Percentiles rank a stretch among this genome's conserved stretches.
Conservation (phyloP, 2,329 filamentous ascomycete species). For the Colletotrichum cereale region DNA sequence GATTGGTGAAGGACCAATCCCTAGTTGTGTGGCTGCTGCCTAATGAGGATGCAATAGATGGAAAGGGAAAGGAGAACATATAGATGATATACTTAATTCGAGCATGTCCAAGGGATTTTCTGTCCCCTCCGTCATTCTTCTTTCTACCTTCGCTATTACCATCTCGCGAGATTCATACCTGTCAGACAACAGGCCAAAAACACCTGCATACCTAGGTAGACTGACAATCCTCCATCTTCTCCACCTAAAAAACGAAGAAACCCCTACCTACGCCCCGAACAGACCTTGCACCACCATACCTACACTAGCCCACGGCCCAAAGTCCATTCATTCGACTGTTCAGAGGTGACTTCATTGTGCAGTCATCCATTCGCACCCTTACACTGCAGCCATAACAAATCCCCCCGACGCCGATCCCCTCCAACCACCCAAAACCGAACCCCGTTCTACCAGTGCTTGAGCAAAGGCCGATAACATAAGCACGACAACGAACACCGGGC, state of each 20-base stretch:
- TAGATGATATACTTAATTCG: neutral
- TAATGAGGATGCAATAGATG: neutral
- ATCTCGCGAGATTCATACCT: neutral
- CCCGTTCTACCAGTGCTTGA: neutral
- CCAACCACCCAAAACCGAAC: neutral
- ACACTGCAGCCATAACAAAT: neutral
- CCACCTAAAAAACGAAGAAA: neutral
- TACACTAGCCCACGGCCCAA: neutral
- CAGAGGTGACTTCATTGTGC: conserved; percentile 25
- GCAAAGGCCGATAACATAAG: neutral
- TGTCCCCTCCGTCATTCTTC: neutral
- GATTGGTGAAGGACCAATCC: neutral
- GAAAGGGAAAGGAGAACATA: neutral
- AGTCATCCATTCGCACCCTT: conserved; percentile 8
- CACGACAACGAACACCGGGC: neutral
- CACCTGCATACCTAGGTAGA: conserved; percentile 26
- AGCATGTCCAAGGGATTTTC: neutral
- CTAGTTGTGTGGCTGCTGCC: neutral
- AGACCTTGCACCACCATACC: neutral
- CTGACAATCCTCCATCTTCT: neutral
- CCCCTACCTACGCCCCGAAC: neutral
- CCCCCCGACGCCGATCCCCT: conserved; percentile 7
- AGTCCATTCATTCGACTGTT: neutral
- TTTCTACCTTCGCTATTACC: neutral
- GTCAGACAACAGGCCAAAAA: neutral